Base-by-base conservation (phyloP, 2,329 filamentous ascomycete species). In the Fusarium bactridioides region DNA sequence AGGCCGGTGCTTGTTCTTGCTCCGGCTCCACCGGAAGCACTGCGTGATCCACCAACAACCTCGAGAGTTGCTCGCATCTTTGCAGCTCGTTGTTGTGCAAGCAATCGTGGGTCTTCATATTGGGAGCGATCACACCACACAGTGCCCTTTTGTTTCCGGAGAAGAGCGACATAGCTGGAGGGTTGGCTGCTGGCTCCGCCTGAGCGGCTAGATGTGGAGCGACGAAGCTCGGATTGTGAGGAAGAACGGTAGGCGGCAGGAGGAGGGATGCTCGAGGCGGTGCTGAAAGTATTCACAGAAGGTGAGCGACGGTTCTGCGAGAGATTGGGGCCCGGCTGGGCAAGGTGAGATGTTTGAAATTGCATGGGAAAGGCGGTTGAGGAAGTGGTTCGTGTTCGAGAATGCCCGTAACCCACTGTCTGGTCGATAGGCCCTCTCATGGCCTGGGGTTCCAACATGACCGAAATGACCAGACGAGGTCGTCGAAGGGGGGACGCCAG, bases 91-190 rank as follows among this genome's bases (percentile, higher is more conserved):
- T 97, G 94, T 78, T 95, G 92, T 33, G 94, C 94, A 8, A 92
- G 84, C 64, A 96, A 84, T 56, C 94, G 89, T 2, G 95, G 94
- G 80, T 99, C 96, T 82, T 98, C 94, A 70, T 93, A 91, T 81
- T 99, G 96, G 15, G 95, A 89, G 60, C 95, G 92, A 80, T 98
- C 96, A 84, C 95, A 98, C 96, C 96, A 99, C 9, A 99, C 96
- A 0, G 96, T 99, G 37, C 94, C 96, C 81, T 98, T 98, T 83
- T 99, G 96, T 81, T 95, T 95, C 70, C 96, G 91, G 84, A 99
- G 92, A n/a, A 98, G 87, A 40, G 96, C 95, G 57, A 99, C 96
- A 82, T 99, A 99, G 73, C 94, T 91, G n/a, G 87, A 87, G 4
- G 92, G 84, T 69, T 89, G 88, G 21, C 85, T 85, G 61, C 84